Conservation (phyloP, 805 yeast genomes). For the Metschnikowia shivogae region DNA sequence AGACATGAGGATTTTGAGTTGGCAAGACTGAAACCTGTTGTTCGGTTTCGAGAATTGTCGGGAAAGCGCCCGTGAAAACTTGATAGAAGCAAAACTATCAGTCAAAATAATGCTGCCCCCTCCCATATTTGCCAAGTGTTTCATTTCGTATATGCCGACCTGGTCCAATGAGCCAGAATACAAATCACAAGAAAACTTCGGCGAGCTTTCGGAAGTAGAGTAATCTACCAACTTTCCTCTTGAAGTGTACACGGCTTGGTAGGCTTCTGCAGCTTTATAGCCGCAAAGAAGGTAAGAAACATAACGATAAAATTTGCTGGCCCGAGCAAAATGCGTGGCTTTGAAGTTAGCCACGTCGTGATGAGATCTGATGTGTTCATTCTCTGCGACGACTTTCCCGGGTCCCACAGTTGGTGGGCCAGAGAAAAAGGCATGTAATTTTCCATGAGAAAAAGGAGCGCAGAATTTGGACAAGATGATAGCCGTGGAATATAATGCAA, state of each 20-base stretch:
- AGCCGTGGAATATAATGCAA: slow-evolving; percentile 27
- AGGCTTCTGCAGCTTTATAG: slow-evolving; percentile 18
- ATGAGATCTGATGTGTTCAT: slow-evolving; percentile 31
- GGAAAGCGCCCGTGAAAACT: slow-evolving; percentile 20
- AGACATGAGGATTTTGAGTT: slow-evolving; percentile 30
- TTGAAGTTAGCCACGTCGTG: slow-evolving; percentile 28
- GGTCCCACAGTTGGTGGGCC: slow-evolving; percentile 40
- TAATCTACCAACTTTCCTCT: slow-evolving; percentile 24
- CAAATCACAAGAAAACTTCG: slow-evolving; percentile 29
- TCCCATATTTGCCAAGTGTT: slow-evolving; percentile 26
- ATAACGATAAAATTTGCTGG: slow-evolving; percentile 28
- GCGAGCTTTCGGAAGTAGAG: slow-evolving; percentile 12
- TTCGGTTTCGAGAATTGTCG: slow-evolving; percentile 4
- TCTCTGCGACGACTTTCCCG: slow-evolving; percentile 27
- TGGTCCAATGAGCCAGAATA: slow-evolving; percentile 40
- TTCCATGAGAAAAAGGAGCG: slow-evolving; percentile 23
- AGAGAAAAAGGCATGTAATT: slow-evolving; percentile 27
- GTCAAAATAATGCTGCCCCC: slow-evolving; percentile 29
- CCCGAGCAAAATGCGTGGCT: slow-evolving; percentile 22
- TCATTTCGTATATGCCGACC: slow-evolving; percentile 43
- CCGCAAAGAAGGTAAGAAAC: slow-evolving; percentile 31
- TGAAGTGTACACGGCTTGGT: slow-evolving; percentile 9
- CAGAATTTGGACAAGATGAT: slow-evolving; percentile 19
- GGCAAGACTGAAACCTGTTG: slow-evolving; percentile 8
- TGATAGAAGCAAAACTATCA: slow-evolving; percentile 26